Evolutionary conservation across 129 eudicot genomes (phyloP).

Genomic region (Calendula officinalis): DNA sequence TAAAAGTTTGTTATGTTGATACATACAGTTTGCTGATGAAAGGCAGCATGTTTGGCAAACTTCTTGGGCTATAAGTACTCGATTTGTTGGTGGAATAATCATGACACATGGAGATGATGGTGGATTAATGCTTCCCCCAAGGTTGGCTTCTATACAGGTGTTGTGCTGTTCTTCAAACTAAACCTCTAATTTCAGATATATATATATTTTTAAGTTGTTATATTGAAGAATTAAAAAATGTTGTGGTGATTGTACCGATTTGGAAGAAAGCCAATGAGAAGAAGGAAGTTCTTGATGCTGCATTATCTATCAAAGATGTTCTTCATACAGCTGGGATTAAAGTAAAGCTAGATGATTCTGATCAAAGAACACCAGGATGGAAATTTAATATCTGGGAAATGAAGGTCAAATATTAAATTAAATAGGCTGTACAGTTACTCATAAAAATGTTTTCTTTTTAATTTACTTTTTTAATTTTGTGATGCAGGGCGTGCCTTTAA

Average conservation of each 20-base stretch:
- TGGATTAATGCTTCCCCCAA: slow-evolving; percentile 97
- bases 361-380: slow-evolving; percentile 98
- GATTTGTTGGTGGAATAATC: slow-evolving; percentile 95
- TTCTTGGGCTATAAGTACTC: slow-evolving; percentile 98
- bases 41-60: slow-evolving; percentile 99
- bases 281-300: slow-evolving; percentile 73
- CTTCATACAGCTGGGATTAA: slow-evolving; percentile 75
- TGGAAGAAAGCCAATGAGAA: slow-evolving; percentile 83
- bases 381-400: slow-evolving; percentile 96
- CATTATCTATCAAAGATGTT: slow-evolving; percentile 58
- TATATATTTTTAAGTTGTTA: too few relatives aligned
- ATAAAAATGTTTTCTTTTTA: too few relatives aligned
- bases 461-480: too few relatives aligned
- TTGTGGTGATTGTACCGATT: slow-evolving; percentile 80
- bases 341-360: slow-evolving; percentile 86
- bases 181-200: background rate
- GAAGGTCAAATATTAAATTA: slow-evolving; percentile 55
- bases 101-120: slow-evolving; percentile 96
- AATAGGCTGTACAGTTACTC: too few relatives aligned
- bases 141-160: slow-evolving; percentile 60
- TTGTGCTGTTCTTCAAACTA: too few relatives aligned
- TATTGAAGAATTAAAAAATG: too few relatives aligned
- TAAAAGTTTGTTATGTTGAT: background rate
- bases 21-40: slow-evolving; percentile 81
- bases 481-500: slow-evolving; percentile 80